Evolutionary conservation across 2,329 filamentous ascomycete species (phyloP).

Genomic region (Colletotrichum sp.): DNA sequence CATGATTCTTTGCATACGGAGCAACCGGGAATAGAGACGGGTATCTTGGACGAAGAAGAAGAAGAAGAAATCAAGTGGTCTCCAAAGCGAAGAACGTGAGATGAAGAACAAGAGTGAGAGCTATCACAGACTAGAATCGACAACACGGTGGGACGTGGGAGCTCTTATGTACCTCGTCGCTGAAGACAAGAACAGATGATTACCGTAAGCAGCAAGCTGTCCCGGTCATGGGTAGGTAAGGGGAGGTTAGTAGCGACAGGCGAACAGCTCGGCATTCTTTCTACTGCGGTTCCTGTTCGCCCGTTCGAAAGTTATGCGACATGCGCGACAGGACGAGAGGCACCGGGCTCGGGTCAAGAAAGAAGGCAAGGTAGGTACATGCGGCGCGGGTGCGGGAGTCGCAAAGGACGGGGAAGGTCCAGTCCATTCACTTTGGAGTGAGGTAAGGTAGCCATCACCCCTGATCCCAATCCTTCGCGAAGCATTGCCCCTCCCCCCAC

Average conservation of each 20-base stretch:
- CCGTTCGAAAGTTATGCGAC: background rate
- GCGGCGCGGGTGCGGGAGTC: background rate
- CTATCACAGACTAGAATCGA: background rate
- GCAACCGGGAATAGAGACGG: background rate
- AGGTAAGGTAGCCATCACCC: background rate
- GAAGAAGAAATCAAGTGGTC: background rate
- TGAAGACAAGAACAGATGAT: background rate
- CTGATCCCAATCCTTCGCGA: background rate
- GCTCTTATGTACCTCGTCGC: slow-evolving; percentile 11
- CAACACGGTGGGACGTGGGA: background rate
- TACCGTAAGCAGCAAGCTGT: background rate
- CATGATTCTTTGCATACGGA: background rate
- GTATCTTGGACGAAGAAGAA: background rate
- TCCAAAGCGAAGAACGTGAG: background rate
- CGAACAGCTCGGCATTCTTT: background rate
- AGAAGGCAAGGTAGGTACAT: background rate
- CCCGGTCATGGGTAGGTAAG: background rate
- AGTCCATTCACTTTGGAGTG: background rate
- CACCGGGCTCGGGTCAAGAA: background rate
- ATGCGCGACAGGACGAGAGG: background rate
- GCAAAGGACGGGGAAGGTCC: slow-evolving; percentile 10
- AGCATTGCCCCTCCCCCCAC: slow-evolving; percentile 17
- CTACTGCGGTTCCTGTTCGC: background rate
- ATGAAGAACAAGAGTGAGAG: background rate
- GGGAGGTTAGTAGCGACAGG: background rate